These are phyloP conservation scores for Starmerella scarabaei DNA, from an alignment of 805 yeast genomes.

Conservation along the genomic window DNA sequence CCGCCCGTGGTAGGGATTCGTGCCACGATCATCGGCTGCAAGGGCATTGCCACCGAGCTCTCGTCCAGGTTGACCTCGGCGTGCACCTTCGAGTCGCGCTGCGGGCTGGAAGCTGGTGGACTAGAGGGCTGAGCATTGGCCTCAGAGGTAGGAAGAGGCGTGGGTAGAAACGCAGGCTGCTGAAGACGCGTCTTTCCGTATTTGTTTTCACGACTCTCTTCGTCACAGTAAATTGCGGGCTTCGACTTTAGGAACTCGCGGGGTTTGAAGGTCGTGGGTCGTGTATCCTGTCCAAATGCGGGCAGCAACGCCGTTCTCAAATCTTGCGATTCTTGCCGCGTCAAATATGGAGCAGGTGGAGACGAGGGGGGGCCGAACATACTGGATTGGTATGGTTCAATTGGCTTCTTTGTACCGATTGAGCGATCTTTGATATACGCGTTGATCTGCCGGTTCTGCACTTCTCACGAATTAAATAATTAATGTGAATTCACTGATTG, in stretches of 20 bases:
- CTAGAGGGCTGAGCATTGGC: slow-evolving; percentile 13
- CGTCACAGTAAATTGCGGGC: slow-evolving; percentile 12
- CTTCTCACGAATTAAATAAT: too few species aligned
- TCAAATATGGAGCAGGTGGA: slow-evolving; percentile 13
- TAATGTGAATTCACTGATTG: too few species aligned
- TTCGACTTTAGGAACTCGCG: slow-evolving; percentile 8
- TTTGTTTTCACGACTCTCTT: background rate
- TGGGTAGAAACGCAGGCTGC: slow-evolving; percentile 9
- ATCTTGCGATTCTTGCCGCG: background rate
- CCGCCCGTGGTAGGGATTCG: slow-evolving; percentile 16
- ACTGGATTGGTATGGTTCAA: too few species aligned
- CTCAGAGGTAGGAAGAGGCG: slow-evolving; percentile 21
- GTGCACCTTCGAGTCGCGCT: background rate
- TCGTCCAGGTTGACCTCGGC: background rate
- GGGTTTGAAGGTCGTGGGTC: background rate
- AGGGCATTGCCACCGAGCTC: slow-evolving; percentile 1
- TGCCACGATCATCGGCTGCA: slow-evolving; percentile 11
- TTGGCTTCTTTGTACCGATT: too few species aligned
- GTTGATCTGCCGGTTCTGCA: too few species aligned
- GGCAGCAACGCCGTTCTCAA: slow-evolving; percentile 8
- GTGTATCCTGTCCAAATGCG: slow-evolving; percentile 15
- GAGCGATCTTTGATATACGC: too few species aligned
- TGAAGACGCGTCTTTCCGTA: background rate
- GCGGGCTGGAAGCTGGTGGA: slow-evolving; percentile 14
- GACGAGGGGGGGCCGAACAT: slow-evolving; percentile 21